Percentiles rank a stretch among this genome's conserved stretches.
Evolutionary conservation across 345 rosid genomes (phyloP).

Genomic region (Euphorbia pulcherrima): DNA sequence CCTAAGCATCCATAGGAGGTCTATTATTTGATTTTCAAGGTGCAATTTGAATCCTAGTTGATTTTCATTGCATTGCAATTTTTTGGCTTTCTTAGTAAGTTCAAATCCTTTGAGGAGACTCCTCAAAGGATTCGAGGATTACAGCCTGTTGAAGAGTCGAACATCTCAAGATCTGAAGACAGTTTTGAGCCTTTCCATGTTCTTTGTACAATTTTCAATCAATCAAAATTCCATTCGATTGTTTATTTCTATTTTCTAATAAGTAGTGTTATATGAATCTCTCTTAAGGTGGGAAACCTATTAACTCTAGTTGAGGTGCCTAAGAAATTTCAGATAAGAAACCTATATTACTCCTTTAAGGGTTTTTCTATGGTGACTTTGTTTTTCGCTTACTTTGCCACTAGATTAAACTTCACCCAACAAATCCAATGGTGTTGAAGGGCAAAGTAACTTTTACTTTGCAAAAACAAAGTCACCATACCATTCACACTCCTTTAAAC

Average conservation of each 20-base stretch:
- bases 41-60: neutral
- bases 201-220: neutral
- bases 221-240: neutral
- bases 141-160: neutral
- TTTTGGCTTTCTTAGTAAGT: neutral
- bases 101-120: neutral
- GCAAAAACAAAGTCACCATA: too few species aligned
- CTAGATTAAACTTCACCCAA: too few species aligned
- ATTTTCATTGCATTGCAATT: neutral
- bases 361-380: too few species aligned
- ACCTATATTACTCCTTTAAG: neutral
- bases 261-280: neutral
- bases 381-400: too few species aligned
- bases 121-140: neutral
- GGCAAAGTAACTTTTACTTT: too few species aligned
- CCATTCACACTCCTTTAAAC: neutral
- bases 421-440: too few species aligned
- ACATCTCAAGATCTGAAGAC: neutral
- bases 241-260: too few species aligned
- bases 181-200: neutral
- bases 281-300: neutral
- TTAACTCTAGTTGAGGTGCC: neutral
- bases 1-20: neutral
- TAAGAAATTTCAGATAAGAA: neutral
- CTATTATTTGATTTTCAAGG: neutral